Evolutionary conservation across 2,329 filamentous ascomycete genomes (phyloP), one percentile per base, ranked within the genome.

Genomic region (Remersonia thermophila): DNA sequence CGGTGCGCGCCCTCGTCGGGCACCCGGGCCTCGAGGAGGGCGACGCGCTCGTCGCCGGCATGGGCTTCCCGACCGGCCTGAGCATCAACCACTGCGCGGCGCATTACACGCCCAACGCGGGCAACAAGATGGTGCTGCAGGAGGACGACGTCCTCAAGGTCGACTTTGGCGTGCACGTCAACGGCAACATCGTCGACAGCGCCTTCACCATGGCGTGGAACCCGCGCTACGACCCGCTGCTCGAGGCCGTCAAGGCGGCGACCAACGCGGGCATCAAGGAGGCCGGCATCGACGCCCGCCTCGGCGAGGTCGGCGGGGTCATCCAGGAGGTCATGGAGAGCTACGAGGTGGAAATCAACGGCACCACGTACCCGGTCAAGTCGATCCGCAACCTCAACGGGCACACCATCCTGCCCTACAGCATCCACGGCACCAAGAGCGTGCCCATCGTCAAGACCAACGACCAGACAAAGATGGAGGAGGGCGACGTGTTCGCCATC

Each of bases 391-490:
- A 91, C 62, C 67, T 93, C 42, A 89, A 83, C 53, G 86, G 85
- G 8, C 87, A 95, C 65, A 89, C 83, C 47, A 95, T 95, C 53
- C 69, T 83, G 38, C 86, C 77, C 43, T 91, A 87, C 65, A 78
- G 77, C 56, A 95, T 95, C 50, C 87, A 95, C 62, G 86, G 87
- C 39, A 82, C 77, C 51, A 95, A 95, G 69, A 86, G 83, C 47
- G 84, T 95, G 35, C 89, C 87, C 0, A 94, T 95, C 51, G 85
- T 95, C 45, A 93, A 93, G 66, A 80, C 77, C 43, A 73, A 74
- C 43, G 84, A 93, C 53, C 77, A 80, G 56, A 93, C 85, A 35
- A 94, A 93, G 70, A 96, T 96, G 89, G 87, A 95, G 63, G 89
- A 95, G 61, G 86, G 86, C 29, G 87, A 96, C 54, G 79, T 86